Evolutionary conservation across 2,329 filamentous ascomycete species (phyloP).

Genomic region (Apiospora koreana): DNA sequence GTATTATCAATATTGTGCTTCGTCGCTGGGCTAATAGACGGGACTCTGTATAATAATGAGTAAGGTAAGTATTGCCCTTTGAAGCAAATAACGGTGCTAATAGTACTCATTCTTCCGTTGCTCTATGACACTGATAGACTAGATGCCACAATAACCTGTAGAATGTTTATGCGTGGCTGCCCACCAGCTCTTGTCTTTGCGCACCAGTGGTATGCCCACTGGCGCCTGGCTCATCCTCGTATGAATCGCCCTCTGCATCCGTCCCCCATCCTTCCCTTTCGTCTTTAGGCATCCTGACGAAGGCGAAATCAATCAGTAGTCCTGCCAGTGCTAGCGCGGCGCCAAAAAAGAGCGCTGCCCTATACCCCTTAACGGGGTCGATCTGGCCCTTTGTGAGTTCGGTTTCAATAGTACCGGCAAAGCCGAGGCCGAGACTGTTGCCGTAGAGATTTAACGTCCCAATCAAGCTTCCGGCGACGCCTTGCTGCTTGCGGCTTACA

Average conservation of each 20-base stretch:
- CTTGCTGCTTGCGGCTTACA: constrained; percentile 48
- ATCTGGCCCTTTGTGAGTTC: constrained; percentile 12
- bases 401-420: constrained; percentile 39
- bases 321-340: background rate
- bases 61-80: too few relatives aligned
- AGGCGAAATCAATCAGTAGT: background rate
- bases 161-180: background rate
- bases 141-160: too few relatives aligned
- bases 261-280: constrained; percentile 8
- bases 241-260: background rate
- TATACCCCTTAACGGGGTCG: background rate
- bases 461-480: constrained; percentile 50
- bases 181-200: background rate
- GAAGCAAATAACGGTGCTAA: too few relatives aligned
- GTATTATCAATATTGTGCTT: too few relatives aligned
- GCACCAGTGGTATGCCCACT: background rate
- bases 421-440: constrained; percentile 42
- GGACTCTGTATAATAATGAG: too few relatives aligned
- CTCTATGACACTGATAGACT: too few relatives aligned
- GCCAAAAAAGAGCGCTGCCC: constrained; percentile 6
- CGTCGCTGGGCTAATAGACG: too few relatives aligned
- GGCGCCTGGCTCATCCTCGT: background rate
- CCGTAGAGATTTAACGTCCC: constrained; percentile 46
- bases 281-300: constrained; percentile 11
- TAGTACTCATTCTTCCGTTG: too few relatives aligned